Evolutionary conservation across 1,284 basidiomycete genomes (phyloP).

Genomic region (Heterobasidion annosum): DNA sequence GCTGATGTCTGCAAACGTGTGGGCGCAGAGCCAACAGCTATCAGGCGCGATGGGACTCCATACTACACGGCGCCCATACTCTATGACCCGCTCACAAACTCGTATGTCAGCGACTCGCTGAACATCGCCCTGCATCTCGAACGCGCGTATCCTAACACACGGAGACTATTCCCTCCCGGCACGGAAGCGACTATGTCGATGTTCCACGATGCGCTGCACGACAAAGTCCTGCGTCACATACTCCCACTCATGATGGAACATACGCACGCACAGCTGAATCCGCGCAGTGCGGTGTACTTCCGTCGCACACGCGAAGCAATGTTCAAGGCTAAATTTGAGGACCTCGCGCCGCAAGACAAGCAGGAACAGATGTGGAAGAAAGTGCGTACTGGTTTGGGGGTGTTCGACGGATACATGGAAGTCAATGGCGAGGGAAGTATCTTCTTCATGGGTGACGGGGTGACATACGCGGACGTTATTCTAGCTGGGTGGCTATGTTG

Average conservation of each 20-base stretch:
- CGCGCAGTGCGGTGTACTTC: constrained; percentile 14
- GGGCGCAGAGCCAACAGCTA: constrained; percentile 19
- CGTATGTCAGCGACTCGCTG: constrained; percentile 23
- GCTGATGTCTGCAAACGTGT: constrained; percentile 19
- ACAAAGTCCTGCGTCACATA: not conserved
- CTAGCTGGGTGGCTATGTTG: constrained; percentile 20
- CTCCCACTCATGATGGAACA: not conserved
- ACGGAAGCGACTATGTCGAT: not conserved
- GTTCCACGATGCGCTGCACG: not conserved
- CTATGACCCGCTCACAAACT: constrained; percentile 19
- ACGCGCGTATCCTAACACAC: constrained; percentile 19
- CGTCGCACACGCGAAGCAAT: constrained; percentile 12
- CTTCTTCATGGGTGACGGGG: constrained; percentile 25
- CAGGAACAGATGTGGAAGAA: constrained; percentile 13
- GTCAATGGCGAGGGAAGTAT: constrained; percentile 11
- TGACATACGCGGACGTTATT: constrained; percentile 23
- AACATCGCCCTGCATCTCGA: constrained; percentile 31
- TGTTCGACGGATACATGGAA: constrained; percentile 12
- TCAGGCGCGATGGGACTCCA: constrained; percentile 17
- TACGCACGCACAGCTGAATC: constrained; percentile 4
- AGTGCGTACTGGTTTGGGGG: constrained; percentile 13
- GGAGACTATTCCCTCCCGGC: not conserved
- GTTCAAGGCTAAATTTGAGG: constrained; percentile 14
- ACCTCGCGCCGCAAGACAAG: constrained; percentile 2
- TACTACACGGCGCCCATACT: constrained; percentile 30